Base-by-base conservation (phyloP, 2,329 filamentous ascomycete species). In the Talaromyces sp. region DNA sequence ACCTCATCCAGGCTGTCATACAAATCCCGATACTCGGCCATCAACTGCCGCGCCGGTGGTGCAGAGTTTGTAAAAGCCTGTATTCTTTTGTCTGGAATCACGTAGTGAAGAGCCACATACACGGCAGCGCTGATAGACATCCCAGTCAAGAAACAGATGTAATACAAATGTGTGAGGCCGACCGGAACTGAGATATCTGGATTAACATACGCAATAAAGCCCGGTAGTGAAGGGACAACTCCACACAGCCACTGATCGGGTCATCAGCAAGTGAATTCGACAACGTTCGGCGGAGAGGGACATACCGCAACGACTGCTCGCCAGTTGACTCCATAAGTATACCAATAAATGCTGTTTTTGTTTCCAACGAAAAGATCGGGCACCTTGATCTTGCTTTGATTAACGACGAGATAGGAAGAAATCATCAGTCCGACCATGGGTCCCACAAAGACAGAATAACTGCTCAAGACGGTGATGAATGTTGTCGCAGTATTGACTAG, bases 341-440 rank as follows among this genome's bases (percentile, higher is more conserved):
- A 72, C 68, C 69, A 72, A 60, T 71, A 72, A 14, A 71, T 66
- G 23, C 68, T 66, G 6, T 39, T 31, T 12, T 33, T 74, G 18
- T 72, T 66, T 6, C 76, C 76, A 52, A 76, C 68, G 67, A 79
- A 82, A 23, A 81, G 71, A 25, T 76, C 77, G 1, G 75, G 73
- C 14, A 81, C 70, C 64, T 80, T 78, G 64, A 78, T 72, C 56
- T 75, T 73, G 11, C 68, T 63, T 50, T 69, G 69, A 63, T 79
- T 72, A 48, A 58, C 71, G 64, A 82, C 55, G 65, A 79, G 80
- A 66, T 82, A 83, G 55, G 82, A 79, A 33, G 75, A 75, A 14
- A 81, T 69, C 67, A 80, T 73, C 11, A 82, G 74, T 2, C 80
- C 80, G 3, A 62, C 77, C 63, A 80, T 76, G 0, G 81, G 81